phyloP scores from a whole-genome alignment of 2,329 filamentous ascomycete genomes.

The Hypoxylon sp. region DNA sequence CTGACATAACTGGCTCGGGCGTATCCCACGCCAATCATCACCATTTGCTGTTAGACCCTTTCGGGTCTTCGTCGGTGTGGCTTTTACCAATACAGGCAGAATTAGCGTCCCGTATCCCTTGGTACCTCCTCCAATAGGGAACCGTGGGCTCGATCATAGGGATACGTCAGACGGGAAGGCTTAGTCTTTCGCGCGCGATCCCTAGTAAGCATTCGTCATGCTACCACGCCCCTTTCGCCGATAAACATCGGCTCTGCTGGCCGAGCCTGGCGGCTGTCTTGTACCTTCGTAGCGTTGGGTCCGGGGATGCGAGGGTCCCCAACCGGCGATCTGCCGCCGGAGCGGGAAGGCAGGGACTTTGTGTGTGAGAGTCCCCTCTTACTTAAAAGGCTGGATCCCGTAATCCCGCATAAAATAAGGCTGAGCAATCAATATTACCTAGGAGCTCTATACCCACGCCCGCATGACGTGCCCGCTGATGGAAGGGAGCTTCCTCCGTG shows the following conservation, averaged over 20 bases:
- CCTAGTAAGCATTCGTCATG: slow-evolving; percentile 26
- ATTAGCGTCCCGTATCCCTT: slow-evolving; percentile 5
- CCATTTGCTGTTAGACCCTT: neutral
- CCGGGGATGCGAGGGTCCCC: slow-evolving; percentile 16
- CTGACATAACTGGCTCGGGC: slow-evolving; percentile 13
- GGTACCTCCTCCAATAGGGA: slow-evolving; percentile 22
- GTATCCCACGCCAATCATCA: slow-evolving; percentile 23
- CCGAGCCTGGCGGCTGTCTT: slow-evolving; percentile 12
- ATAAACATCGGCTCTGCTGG: slow-evolving; percentile 11
- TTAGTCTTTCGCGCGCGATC: slow-evolving; percentile 24
- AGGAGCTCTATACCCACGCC: slow-evolving; percentile 1
- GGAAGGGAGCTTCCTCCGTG: neutral
- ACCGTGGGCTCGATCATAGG: slow-evolving; percentile 8
- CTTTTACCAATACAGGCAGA: slow-evolving; percentile 22
- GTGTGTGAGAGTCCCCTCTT: neutral
- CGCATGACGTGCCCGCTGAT: slow-evolving; percentile 8
- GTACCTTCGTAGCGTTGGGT: slow-evolving; percentile 18
- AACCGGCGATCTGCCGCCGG: slow-evolving; percentile 11
- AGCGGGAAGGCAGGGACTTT: slow-evolving; percentile 15
- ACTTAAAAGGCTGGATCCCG: slow-evolving; percentile 5
- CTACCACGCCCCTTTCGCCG: neutral
- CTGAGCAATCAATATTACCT: neutral
- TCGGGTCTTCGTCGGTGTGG: slow-evolving; percentile 42
- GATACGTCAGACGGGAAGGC: slow-evolving; percentile 39
- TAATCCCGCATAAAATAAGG: slow-evolving; percentile 24